Evolutionary conservation across 345 rosid genomes (phyloP).

Genomic region (Bruguiera gymnorhiza): DNA sequence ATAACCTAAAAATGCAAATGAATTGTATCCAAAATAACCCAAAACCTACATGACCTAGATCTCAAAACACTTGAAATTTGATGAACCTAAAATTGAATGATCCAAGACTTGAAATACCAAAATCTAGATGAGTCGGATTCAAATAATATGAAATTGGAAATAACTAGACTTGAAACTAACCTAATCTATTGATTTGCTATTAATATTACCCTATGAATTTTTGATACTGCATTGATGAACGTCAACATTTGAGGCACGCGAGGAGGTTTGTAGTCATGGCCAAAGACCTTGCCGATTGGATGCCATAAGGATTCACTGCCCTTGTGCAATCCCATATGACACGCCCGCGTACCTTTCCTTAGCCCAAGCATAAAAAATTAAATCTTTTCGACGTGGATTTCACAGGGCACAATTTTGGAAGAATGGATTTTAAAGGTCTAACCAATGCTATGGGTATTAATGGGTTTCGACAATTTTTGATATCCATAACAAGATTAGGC

Average conservation of each 20-base stretch:
- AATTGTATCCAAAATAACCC: no score
- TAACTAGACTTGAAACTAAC: no score
- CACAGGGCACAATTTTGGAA: conserved; percentile 20
- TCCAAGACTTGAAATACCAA: no score
- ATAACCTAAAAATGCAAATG: no score
- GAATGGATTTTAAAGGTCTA: conserved; percentile 40
- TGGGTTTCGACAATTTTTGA: conserved; percentile 66
- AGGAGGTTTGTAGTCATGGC: conserved; percentile 90
- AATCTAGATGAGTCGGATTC: no score
- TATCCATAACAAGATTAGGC: conserved; percentile 76
- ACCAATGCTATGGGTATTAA: conserved; percentile 41
- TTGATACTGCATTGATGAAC: conserved; percentile 27
- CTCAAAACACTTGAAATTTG: no score
- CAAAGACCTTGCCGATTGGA: conserved; percentile 79
- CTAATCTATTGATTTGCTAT: no score
- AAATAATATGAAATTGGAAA: no score
- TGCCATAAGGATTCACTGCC: conserved; percentile 84
- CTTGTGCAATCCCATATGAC: conserved; percentile 66
- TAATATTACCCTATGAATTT: neutral
- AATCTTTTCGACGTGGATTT: conserved; percentile 59
- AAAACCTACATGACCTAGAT: no score
- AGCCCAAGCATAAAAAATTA: conserved; percentile 55
- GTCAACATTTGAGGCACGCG: conserved; percentile 96
- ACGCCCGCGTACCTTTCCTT: conserved; percentile 57
- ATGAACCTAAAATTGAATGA: no score